A percentile compares a stretch with the other conserved stretches of the same genome.
phyloP scores from a whole-genome alignment of 1,284 basidiomycete species.

The Ganoderma meredithae region DNA sequence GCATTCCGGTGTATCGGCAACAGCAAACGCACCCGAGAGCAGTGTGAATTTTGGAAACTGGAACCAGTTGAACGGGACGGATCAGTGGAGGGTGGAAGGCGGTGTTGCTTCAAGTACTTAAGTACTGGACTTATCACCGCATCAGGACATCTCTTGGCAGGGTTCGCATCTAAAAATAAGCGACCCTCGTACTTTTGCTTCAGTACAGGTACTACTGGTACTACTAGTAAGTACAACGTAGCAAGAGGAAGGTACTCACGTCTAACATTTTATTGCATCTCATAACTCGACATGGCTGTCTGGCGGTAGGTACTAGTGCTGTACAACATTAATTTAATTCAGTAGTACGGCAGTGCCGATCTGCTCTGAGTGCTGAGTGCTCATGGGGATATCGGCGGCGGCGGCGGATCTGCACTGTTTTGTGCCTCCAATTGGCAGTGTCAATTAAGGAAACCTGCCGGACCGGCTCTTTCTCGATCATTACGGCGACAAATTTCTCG shows the following conservation, averaged over 20 bases:
- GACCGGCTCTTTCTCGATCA: constrained; percentile 84
- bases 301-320: neutral
- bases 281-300: neutral
- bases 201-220: no score
- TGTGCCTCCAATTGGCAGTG: constrained; percentile 74
- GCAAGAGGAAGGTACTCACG: no score
- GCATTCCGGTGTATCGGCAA: neutral
- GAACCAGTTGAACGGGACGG: neutral
- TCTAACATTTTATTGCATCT: no score
- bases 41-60: neutral
- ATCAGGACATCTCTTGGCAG: neutral
- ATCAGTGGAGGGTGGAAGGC: neutral
- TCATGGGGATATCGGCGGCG: no score
- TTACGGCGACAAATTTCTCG: constrained; percentile 86
- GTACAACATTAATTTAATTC: neutral
- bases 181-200: no score
- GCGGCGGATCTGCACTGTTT: neutral
- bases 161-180: neutral
- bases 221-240: no score
- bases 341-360: no score
- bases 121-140: no score
- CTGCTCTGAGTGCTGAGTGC: no score
- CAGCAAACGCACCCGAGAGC: neutral
- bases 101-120: neutral
- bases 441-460: constrained; percentile 87